phyloP scores from a whole-genome alignment of 805 yeast species.

The Saccharomycopsis amapae region DNA sequence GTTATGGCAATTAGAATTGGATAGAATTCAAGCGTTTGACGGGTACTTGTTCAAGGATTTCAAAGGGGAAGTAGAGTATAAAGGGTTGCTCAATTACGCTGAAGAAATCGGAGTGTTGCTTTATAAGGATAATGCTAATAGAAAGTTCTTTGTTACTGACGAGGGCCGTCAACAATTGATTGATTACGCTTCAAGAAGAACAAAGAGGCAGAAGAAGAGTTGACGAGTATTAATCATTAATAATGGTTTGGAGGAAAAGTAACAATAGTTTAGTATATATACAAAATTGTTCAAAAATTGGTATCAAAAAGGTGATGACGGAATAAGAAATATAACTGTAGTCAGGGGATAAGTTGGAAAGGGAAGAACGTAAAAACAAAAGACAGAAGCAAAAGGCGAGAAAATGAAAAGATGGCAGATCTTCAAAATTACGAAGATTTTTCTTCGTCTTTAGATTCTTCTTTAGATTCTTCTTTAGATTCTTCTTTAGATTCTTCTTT shows the following conservation, averaged over 20 bases:
- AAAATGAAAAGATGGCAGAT: too few species aligned
- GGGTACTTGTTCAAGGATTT: conserved; percentile 90
- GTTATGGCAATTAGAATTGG: conserved; percentile 94
- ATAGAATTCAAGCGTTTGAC: conserved; percentile 77
- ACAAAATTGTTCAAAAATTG: background rate
- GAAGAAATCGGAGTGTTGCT: conserved; percentile 83
- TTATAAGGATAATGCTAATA: conserved; percentile 72
- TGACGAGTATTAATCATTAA: background rate
- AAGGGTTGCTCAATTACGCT: conserved; percentile 66
- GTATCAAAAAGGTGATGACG: background rate
- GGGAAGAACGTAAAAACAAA: too few species aligned
- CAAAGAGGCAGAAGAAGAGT: conserved; percentile 16
- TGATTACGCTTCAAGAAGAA: conserved; percentile 73
- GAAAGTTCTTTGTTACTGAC: conserved; percentile 75
- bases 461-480: too few species aligned
- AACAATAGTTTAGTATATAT: background rate
- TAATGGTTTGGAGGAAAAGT: background rate
- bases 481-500: background rate
- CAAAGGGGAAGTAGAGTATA: conserved; percentile 67
- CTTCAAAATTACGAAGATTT: too few species aligned
- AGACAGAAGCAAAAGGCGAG: too few species aligned
- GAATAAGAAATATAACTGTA: too few species aligned
- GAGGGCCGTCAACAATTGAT: conserved; percentile 87
- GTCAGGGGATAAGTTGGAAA: too few species aligned
- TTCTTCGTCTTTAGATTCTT: too few species aligned